phyloP scores from a whole-genome alignment of 768 basidiomycete genomes.

The Clitopilus passeckerianus region DNA sequence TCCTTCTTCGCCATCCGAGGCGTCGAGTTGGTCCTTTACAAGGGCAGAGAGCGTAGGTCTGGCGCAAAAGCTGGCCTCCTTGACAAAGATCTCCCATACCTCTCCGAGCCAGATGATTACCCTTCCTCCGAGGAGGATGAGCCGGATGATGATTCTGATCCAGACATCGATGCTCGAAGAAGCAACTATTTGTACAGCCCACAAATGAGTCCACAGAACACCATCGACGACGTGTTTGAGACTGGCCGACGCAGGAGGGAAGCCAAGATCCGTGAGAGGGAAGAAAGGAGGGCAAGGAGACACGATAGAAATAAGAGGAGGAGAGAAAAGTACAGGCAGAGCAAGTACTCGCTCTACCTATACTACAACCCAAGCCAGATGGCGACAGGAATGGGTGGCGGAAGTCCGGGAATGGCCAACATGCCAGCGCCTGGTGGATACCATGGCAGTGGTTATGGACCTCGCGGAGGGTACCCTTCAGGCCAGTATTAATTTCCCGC shows the following conservation, averaged over 20 bases:
- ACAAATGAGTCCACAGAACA: conserved; percentile 19
- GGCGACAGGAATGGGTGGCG: conserved; percentile 12
- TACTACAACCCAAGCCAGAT: conserved; percentile 35
- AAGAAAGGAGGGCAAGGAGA: conserved; percentile 56
- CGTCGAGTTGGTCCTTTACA: conserved; percentile 78
- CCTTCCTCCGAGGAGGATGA: conserved; percentile 34
- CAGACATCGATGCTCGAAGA: conserved; percentile 32
- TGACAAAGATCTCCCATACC: conserved; percentile 49
- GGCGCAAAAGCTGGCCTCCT: conserved; percentile 50
- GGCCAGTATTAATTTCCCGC: background rate
- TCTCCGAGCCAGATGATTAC: conserved; percentile 37
- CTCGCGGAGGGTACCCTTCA: background rate
- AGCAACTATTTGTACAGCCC: conserved; percentile 38
- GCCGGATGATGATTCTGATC: conserved; percentile 33
- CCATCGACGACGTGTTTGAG: conserved; percentile 38
- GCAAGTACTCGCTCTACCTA: conserved; percentile 60
- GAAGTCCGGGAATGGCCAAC: conserved; percentile 10
- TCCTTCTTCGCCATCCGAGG: conserved; percentile 72
- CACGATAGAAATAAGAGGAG: conserved; percentile 61
- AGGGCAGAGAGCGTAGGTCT: conserved; percentile 73
- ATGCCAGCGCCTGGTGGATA: conserved; percentile 1
- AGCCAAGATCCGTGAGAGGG: conserved; percentile 28
- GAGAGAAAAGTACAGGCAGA: conserved; percentile 56
- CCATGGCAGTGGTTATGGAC: conserved; percentile 8
- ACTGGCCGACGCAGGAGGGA: conserved; percentile 49